Evolutionary conservation across 2,329 filamentous ascomycete genomes (phyloP), one percentile per base, ranked within the genome.

Genomic region (Exserohilum turcica): DNA sequence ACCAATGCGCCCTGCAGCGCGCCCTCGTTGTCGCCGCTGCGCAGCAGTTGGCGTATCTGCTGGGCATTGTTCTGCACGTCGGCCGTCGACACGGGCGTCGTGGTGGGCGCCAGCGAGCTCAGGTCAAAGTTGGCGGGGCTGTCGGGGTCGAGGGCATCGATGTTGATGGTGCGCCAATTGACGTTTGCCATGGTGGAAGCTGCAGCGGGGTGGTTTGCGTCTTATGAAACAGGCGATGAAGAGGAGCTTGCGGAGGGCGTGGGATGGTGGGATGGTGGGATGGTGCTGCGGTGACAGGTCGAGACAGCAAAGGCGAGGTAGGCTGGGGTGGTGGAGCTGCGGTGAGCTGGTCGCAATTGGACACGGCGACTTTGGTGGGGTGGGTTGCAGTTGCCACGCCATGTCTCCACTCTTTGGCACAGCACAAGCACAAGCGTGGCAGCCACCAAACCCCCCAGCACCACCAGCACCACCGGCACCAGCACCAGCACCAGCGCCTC

Each of bases 71-170:
- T 85, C 63, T 92, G 90, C 39, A 92, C 90, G 65, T 94, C 91
- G 66, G 85, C 80, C 67, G 93, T 89, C 65, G 84, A 86, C 56
- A 90, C 84, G 64, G 92, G 87, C 62, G 89, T 82, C 53, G 86
- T 86, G 37, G 89, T 84, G 31, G 92, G 91, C 62, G 89, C 87
- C 66, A 97, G 86, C 15, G 91, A 91, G 54, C 88, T 84, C 59
- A 90, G 86, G 77, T 95, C 90, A 79, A 97, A 97, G 84, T 97
- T 97, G 77, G 86, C 80, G 63, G 90, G 85, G 67, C 91, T 94
- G 77, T 97, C 92, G 54, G 92, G 91, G 75, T 94, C 90, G 67
- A 96, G 84, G 65, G 88, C 87, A 75, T 97, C 92, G 76, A 97
- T 89, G 83, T 97, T 91, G 82, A 97, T 94, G 63, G 91, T 96